Evolutionary conservation across 2,329 filamentous ascomycete species (phyloP), one percentile per base, ranked within the genome.

Genomic region (Tolypocladium ophioglossoides): DNA sequence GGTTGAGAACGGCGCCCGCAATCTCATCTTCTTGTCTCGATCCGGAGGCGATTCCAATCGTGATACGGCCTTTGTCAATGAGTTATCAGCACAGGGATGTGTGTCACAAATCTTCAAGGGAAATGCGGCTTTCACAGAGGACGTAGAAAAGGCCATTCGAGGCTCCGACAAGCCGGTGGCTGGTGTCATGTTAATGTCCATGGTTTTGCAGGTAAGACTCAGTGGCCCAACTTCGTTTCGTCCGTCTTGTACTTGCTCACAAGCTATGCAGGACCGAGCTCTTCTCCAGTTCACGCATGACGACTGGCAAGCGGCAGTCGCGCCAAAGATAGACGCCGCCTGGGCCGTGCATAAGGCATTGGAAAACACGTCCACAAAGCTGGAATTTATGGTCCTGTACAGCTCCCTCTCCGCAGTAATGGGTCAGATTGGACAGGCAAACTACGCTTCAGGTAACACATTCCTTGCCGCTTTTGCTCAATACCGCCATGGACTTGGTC

Each of bases 361-460:
- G 4, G 16, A 47, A 9, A 37, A 27, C 2, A 39, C 10, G 12
- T 51, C 10, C n/a, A 39, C 30, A 11, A 52, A 57, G 1, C 60
- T 72, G 1, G 68, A 72, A 51, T 73, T 76, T 60, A 73, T 76
- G 51, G 55, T 67, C 32, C 55, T 70, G n/a, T 61, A 65, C 40
- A 65, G 62, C 10, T 76, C 73, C 2, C 57, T 71, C 8, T 63
- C 64, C 0, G 67, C 65, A 16, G 58, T 70, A 16, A 56, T 70
- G 4, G 72, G 69, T 9, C 64, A 67, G 22, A 56, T 62, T 1
- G 67, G 63, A 0, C 74, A 76, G 55, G 64, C 66, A 50, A 75
- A 73, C 59, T 78, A 78, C 57, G 62, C 67, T 6, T 67, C 69
- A 1, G 71, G 62, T 9, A 74, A 74, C 57, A 63, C 64, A n/a